These are phyloP conservation scores for Theobroma grandiflorum DNA, from an alignment of 441 rosid species.

Conservation along the genomic window DNA sequence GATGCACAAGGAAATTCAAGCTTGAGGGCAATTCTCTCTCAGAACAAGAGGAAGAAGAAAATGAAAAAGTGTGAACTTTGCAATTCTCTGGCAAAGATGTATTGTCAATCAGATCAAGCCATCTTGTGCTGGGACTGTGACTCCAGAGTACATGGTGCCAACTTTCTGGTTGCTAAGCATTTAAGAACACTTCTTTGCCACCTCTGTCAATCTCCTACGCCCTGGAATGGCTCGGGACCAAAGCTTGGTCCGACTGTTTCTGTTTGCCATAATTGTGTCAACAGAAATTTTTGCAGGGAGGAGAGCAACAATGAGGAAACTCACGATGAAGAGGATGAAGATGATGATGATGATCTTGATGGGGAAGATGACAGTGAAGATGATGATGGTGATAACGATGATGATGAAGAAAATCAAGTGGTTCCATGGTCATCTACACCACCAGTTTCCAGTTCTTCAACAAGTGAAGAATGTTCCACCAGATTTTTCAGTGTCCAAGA, in stretches of 20 bases:
- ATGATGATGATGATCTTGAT: slow-evolving; percentile 7
- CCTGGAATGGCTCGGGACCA: slow-evolving; percentile 28
- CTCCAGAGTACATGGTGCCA: slow-evolving; percentile 25
- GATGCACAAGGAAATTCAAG: slow-evolving; percentile 1
- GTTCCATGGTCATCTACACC: slow-evolving; percentile 27
- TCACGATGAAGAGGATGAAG: background rate
- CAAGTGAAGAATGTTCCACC: slow-evolving; percentile 35
- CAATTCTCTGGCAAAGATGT: slow-evolving; percentile 25
- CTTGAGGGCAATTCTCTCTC: background rate
- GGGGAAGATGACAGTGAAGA: slow-evolving; percentile 4
- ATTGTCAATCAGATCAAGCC: slow-evolving; percentile 29
- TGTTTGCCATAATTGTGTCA: slow-evolving; percentile 17
- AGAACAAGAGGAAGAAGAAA: background rate
- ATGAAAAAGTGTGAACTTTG: slow-evolving; percentile 31
- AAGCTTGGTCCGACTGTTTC: slow-evolving; percentile 23
- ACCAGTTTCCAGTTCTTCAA: slow-evolving; percentile 17
- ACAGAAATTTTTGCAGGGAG: background rate
- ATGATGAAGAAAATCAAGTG: slow-evolving; percentile 29
- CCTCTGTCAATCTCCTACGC: slow-evolving; percentile 25
- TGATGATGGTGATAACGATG: background rate
- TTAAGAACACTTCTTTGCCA: slow-evolving; percentile 29
- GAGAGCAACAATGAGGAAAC: slow-evolving; percentile 6
- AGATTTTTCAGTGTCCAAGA: slow-evolving; percentile 26
- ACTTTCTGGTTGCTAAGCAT: slow-evolving; percentile 29
- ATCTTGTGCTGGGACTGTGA: slow-evolving; percentile 33